Base-by-base conservation (phyloP, 2,329 filamentous ascomycete genomes). In the Paracorniculantispora psalliotae region DNA sequence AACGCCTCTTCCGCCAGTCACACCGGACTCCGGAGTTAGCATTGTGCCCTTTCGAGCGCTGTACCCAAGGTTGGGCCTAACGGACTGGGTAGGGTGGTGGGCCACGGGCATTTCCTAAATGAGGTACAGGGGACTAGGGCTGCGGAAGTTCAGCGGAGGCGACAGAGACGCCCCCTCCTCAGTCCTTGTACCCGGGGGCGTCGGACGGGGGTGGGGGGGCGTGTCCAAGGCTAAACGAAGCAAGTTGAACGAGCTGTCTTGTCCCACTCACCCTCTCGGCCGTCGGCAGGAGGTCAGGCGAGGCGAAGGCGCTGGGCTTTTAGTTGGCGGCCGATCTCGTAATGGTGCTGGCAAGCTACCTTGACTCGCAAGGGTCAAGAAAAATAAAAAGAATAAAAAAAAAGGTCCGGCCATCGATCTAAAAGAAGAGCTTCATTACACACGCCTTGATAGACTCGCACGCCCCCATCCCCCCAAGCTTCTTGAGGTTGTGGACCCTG, bases 271-370 rank as follows among this genome's bases (percentile, higher is more conserved):
- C 55, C 55, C 55, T 51, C 55, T 50, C 47, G 47, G 55, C 41
- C 55, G 47, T 58, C 55, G 55, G 55, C 47, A 56, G 21, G 30
- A 48, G 43, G 53, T 48, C 35, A 58, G 26, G 55, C 55, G 47
- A 58, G 55, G 55, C 55, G 55, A 58, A 51, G 54, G 44, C 54
- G 54, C 54, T 57, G 54, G 44, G 54, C 54, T 57, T 30, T 49
- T 49, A 57, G 55, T 46, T 51, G 55, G 55, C 37, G 47, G 55
- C 47, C 55, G 55, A 58, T 58, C 55, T 58, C 55, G 44, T 49
- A 49, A 48, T 56, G 30, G 53, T 39, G 43, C 44, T 48, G 23
- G 46, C 54, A 30, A 37, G 28, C n/a, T 55, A 39, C 15, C 44
- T 56, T n/a, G 39, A 52, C 49, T 19, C 12, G 35, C 17, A 52